Conservation (phyloP, 805 yeast genomes). For the Teunomyces funiuensis region DNA sequence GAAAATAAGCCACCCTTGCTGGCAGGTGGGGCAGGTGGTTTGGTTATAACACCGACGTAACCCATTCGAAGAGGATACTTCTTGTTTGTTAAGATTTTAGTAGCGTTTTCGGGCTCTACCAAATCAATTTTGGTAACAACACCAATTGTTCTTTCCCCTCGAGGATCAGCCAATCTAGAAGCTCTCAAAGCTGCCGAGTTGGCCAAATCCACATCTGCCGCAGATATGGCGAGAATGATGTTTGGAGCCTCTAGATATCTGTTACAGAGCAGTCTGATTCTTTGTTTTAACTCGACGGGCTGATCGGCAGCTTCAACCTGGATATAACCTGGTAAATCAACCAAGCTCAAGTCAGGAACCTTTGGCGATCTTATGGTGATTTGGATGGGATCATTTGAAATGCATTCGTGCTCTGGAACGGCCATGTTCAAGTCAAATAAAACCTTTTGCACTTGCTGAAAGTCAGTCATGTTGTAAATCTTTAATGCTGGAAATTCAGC, state of each 20-base stretch:
- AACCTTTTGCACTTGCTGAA: slow-evolving; percentile 83
- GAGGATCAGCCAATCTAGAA: slow-evolving; percentile 84
- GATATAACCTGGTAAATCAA: slow-evolving; percentile 96
- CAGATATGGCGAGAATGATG: slow-evolving; percentile 90
- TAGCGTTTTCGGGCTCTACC: slow-evolving; percentile 75
- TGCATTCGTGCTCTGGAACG: slow-evolving; percentile 81
- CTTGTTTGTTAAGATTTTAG: slow-evolving; percentile 64
- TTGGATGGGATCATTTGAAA: slow-evolving; percentile 92
- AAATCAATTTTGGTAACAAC: slow-evolving; percentile 92
- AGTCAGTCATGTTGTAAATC: slow-evolving; percentile 79
- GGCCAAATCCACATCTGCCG: slow-evolving; percentile 97
- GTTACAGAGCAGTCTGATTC: slow-evolving; percentile 78
- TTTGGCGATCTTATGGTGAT: slow-evolving; percentile 84
- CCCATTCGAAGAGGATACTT: slow-evolving; percentile 95
- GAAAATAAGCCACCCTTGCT: slow-evolving; percentile 41
- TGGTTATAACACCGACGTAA: slow-evolving; percentile 96
- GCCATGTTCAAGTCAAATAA: slow-evolving; percentile 88
- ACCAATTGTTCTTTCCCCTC: slow-evolving; percentile 94
- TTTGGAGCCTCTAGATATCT: slow-evolving; percentile 88
- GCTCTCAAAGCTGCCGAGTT: slow-evolving; percentile 94
- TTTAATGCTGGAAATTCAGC: slow-evolving; percentile 94
- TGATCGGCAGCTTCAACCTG: slow-evolving; percentile 97
- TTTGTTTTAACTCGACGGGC: slow-evolving; percentile 77
- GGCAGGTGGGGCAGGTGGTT: slow-evolving; percentile 52
- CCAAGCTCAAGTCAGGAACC: slow-evolving; percentile 87